Conservation (phyloP, 1,284 basidiomycete species). For the Heterobasidion parviporum region DNA sequence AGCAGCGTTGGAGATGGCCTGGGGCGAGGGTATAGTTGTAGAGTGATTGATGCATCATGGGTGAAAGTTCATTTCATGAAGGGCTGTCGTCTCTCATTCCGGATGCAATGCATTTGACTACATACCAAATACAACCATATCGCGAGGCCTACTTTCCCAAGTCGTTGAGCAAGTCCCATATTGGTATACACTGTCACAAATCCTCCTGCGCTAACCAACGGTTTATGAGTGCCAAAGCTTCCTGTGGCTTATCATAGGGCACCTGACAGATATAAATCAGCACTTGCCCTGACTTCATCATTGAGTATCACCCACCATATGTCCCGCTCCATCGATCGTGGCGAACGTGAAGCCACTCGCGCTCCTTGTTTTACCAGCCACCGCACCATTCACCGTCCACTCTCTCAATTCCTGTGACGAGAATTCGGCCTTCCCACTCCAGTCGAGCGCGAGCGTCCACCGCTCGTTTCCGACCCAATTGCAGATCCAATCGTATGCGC, state of each 20-base stretch:
- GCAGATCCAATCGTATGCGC: constrained; percentile 66
- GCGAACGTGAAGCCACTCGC: constrained; percentile 56
- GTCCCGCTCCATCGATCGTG: constrained; percentile 51
- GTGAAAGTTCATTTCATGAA: too few relatives aligned
- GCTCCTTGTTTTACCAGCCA: constrained; percentile 49
- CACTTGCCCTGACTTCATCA: neutral
- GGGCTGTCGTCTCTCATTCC: too few relatives aligned
- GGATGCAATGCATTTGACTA: too few relatives aligned
- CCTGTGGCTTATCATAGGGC: constrained; percentile 51
- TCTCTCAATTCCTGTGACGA: constrained; percentile 34
- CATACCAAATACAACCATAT: too few relatives aligned
- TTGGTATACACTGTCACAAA: constrained; percentile 12
- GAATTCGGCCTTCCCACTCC: constrained; percentile 52
- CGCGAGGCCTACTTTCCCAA: too few relatives aligned
- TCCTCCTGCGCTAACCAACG: constrained; percentile 37
- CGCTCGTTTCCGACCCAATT: constrained; percentile 69
- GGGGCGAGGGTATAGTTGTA: too few relatives aligned
- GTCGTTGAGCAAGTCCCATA: too few relatives aligned
- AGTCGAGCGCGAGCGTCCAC: constrained; percentile 55
- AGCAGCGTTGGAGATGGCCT: neutral
- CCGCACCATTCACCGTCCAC: constrained; percentile 47
- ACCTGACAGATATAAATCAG: constrained; percentile 24
- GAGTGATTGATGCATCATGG: too few relatives aligned
- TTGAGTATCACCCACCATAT: constrained; percentile 40
- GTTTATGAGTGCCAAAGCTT: constrained; percentile 40